Evolutionary conservation across 371 early-diverging fungal species (phyloP).

Genomic region (Mycotypha africana): DNA sequence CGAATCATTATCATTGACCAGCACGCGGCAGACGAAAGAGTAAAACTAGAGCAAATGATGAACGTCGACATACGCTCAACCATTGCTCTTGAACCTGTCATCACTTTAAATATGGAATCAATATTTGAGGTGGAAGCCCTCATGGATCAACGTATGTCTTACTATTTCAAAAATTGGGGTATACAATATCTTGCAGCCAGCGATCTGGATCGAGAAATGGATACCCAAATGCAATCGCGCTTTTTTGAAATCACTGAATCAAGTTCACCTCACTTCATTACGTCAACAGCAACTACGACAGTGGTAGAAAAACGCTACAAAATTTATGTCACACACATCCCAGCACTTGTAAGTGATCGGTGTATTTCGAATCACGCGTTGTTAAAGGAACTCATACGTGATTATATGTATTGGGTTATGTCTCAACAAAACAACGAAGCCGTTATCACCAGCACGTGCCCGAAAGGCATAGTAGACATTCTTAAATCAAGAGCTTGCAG

Average conservation of each 20-base stretch:
- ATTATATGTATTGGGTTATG: constrained; percentile 37
- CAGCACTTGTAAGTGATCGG: constrained; percentile 56
- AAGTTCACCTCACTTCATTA: constrained; percentile 16
- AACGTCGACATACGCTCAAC: neutral
- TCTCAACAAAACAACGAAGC: constrained; percentile 14
- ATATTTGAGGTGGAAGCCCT: constrained; percentile 29
- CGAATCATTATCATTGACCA: constrained; percentile 74
- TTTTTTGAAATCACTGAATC: constrained; percentile 25
- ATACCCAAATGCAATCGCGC: too few relatives aligned
- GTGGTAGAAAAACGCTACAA: neutral
- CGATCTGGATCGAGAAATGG: too few relatives aligned
- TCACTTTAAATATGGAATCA: constrained; percentile 39
- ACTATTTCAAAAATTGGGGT: constrained; percentile 55
- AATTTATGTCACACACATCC: constrained; percentile 24
- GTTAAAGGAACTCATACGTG: constrained; percentile 45
- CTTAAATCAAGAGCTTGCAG: constrained; percentile 75
- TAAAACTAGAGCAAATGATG: constrained; percentile 52
- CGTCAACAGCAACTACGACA: too few relatives aligned
- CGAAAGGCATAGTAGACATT: constrained; percentile 60
- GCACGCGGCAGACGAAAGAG: constrained; percentile 84
- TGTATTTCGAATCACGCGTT: constrained; percentile 51
- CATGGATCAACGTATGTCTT: constrained; percentile 8
- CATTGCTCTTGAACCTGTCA: constrained; percentile 42
- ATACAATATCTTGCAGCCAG: too few relatives aligned
- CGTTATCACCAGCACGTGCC: constrained; percentile 38